phyloP scores from a whole-genome alignment of 73 alveolate genomes.

The Paramecium biaurelia region DNA sequence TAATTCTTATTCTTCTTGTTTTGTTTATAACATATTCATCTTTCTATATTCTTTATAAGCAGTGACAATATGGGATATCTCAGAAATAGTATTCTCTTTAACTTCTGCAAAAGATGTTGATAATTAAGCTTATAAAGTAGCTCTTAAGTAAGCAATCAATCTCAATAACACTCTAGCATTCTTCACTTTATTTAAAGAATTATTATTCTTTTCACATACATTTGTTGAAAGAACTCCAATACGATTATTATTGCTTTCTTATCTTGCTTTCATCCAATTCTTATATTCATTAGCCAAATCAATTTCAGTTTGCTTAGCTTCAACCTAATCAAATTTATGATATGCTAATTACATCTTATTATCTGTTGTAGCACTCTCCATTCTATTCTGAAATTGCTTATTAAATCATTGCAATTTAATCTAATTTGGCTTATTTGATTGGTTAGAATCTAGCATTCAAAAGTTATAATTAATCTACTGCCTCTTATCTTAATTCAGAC shows the following conservation, averaged over 20 bases:
- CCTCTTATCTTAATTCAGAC: slow-evolving; percentile 15
- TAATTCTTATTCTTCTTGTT: neutral
- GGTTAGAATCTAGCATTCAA: slow-evolving; percentile 25
- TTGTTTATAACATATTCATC: neutral
- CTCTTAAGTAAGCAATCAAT: slow-evolving; percentile 11
- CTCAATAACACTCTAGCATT: slow-evolving; percentile 27
- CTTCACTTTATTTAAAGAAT: slow-evolving; percentile 11
- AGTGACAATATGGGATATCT: neutral
- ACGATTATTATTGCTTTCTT: neutral
- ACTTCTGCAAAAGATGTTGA: slow-evolving; percentile 3
- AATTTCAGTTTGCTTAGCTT: neutral
- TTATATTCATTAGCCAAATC: slow-evolving; percentile 42
- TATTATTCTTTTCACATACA: slow-evolving; percentile 39
- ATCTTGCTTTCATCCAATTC: slow-evolving; percentile 7
- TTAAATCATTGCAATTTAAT: neutral
- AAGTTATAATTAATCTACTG: neutral
- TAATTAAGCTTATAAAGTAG: neutral
- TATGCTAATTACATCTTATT: neutral
- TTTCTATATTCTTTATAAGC: slow-evolving; percentile 9
- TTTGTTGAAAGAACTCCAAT: neutral
- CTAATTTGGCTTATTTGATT: slow-evolving; percentile 24
- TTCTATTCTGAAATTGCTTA: slow-evolving; percentile 28
- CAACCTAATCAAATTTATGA: neutral
- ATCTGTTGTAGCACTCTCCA: slow-evolving; percentile 25
- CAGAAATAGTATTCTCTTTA: neutral